Evolutionary conservation across 331 rosid species (phyloP), one percentile per base, ranked within the genome.

Genomic region (Rhamnella rubrinervis): DNA sequence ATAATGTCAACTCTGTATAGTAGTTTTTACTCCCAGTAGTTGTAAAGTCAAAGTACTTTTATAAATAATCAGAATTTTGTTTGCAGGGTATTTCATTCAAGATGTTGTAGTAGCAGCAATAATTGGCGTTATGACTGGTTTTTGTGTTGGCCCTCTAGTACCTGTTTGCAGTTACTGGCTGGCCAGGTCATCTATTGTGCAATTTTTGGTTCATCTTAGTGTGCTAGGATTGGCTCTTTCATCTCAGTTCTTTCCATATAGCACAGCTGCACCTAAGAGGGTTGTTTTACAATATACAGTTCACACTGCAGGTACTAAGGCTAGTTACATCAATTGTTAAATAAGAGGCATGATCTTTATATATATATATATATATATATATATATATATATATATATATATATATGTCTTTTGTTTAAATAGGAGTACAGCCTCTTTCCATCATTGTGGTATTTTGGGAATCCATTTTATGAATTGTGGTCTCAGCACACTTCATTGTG

Each of bases 231-330:
- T 89, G 85, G 99, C 99, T 17, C 55, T 95, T 69, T 87, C 99
- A 55, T 85, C 93, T n/a, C 99, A 91, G 75, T 87, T 95, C 84
- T 95, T 95, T 78, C 99, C 99, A 58, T 95, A 95, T 72, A 82
- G 93, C 73, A 66, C 16, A 20, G 85, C 81, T 35, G 97, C 97
- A 38, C 99, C 99, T 60, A 95, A 95, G 86, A 89, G 99, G 81
- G 64, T 86, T 65, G 78, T 86, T 79, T 86, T 95, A 75, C 99
- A 95, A 85, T 81, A 91, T 59, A 84, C 93, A 8, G 70, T 84
- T 62, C 82, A 44, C 65, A 95, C 97, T 61, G 52, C 82, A 89
- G 99, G 99, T 95, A 91, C 78, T 69, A 74, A 70, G 49, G 76
- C 71, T 55, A 18, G 39, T 60, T 49, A 12, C 28, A 53, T 31